A percentile compares a stretch with the other conserved stretches of the same genome.
phyloP scores from a whole-genome alignment of 371 early-diverging fungal genomes.

The Mortierella sp. region DNA sequence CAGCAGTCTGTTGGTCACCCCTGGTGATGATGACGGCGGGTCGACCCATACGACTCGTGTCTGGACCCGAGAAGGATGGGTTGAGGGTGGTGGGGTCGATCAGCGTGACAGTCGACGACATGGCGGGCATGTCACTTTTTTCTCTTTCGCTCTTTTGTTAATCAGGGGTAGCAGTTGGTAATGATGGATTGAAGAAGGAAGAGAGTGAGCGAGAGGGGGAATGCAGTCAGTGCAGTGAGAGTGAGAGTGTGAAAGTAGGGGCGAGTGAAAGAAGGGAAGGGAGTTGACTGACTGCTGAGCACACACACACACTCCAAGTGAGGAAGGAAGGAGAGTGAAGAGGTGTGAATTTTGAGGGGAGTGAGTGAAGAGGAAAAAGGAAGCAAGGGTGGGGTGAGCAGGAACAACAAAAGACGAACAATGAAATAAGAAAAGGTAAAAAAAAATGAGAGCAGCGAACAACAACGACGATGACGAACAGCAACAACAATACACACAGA shows the following conservation, averaged over 20 bases:
- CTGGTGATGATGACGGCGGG: slow-evolving; percentile 53
- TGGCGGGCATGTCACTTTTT: slow-evolving; percentile 22
- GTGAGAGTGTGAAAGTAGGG: not conserved
- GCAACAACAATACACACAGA: not conserved
- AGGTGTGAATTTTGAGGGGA: not conserved
- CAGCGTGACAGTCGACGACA: slow-evolving; percentile 54
- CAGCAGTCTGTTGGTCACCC: slow-evolving; percentile 45
- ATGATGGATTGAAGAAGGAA: not conserved
- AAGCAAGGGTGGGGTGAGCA: not conserved
- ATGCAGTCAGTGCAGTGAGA: not conserved
- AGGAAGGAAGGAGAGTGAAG: not conserved
- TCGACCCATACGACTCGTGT: slow-evolving; percentile 35
- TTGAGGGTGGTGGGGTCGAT: slow-evolving; percentile 56
- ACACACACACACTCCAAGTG: no score
- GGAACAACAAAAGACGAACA: not conserved
- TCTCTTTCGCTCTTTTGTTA: not conserved
- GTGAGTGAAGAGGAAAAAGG: not conserved
- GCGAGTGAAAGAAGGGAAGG: not conserved
- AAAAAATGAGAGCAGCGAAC: not conserved
- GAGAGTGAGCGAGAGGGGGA: not conserved
- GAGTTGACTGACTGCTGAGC: no score
- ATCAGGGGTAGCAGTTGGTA: not conserved
- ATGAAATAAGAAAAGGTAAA: not conserved
- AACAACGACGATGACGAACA: no score
- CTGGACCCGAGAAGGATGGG: slow-evolving; percentile 55